These are phyloP conservation scores for Domatiomyces globalis DNA, from an alignment of 2,329 filamentous ascomycete species.

Conservation along the genomic window DNA sequence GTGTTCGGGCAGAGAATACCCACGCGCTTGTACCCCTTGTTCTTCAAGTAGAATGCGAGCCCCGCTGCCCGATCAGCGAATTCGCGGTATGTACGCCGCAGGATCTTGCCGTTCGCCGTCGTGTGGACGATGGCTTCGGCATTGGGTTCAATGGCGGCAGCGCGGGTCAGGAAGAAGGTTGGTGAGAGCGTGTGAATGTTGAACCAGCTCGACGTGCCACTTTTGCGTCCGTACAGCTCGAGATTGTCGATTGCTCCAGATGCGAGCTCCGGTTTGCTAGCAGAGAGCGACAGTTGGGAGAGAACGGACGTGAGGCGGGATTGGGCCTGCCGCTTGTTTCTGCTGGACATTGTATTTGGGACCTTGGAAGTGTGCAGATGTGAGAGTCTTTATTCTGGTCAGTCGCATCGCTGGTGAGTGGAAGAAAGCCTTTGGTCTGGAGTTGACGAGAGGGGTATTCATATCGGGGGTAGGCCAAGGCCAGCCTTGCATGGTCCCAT, in stretches of 20 bases:
- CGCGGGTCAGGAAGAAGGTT: conserved; percentile 72
- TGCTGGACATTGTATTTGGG: conserved; percentile 42
- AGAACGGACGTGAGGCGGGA: conserved; percentile 47
- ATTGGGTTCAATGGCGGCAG: conserved; percentile 74
- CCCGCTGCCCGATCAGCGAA: conserved; percentile 76
- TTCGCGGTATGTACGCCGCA: conserved; percentile 66
- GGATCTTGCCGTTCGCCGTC: conserved; percentile 57
- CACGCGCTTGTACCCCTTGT: conserved; percentile 58
- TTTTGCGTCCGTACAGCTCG: conserved; percentile 29
- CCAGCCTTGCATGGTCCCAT: too few relatives aligned
- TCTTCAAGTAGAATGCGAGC: conserved; percentile 72
- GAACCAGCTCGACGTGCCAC: conserved; percentile 30
- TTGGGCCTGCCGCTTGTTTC: conserved; percentile 26
- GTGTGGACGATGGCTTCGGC: conserved; percentile 75
- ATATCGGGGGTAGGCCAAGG: not conserved
- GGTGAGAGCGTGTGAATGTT: conserved; percentile 71
- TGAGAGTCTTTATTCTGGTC: not conserved
- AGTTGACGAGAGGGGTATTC: not conserved
- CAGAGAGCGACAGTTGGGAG: conserved; percentile 25
- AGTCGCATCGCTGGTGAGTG: not conserved
- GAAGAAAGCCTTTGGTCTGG: too few relatives aligned
- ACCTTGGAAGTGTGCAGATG: not conserved
- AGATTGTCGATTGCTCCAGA: conserved; percentile 18
- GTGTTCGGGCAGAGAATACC: conserved; percentile 87
- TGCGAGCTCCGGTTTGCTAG: conserved; percentile 11